Evolutionary conservation across 306 rosid species (phyloP), one percentile per base, ranked within the genome.

Genomic region (Prunus davidiana): DNA sequence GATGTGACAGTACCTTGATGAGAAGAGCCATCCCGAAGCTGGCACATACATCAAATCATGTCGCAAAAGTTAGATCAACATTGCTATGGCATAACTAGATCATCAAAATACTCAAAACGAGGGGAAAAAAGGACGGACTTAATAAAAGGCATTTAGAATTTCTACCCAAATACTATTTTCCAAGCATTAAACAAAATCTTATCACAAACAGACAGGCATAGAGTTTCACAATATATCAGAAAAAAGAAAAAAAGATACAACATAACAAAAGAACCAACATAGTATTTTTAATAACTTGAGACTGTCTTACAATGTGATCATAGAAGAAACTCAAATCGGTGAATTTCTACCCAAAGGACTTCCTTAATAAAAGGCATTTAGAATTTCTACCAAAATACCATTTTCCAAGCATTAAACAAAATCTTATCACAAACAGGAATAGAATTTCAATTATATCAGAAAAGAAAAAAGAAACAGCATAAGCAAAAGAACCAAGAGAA

Each of bases 1-100:
- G 98, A 92, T 49, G 97, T 92, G 76, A 92, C 98, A 85, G 97
- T 92, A 45, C 97, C 98, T 83, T 88, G 88, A 79, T 94, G 95
- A 54, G 87, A 87, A 57, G 96, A 92, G 60, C 97, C 97, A 85
- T 94, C 98, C 82, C 84, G 85, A 79, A 91, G 91, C 98, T 94
- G 89, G 76, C 46, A 73, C 8, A 75, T 11, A 45, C 66, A 79
- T 80, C 67, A 72, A 76, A 43, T 43, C 58, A 77, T 4, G 62
- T 69, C 81, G 54, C 30, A 61, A 83, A 74, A 71, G 72, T 49
- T 3, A 66, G 57, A 74, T 47, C 63, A 69, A 77, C 43, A 69
- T 11, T 0, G 9, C 5, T 43, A 68, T 73, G 45, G 46, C 45
- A 69, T 68, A 30, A 30, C 30, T 34, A 64, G 45, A 2, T 32